phyloP scores from a whole-genome alignment of 2,329 filamentous ascomycete genomes.

The Mycosphaerella arachidis region DNA sequence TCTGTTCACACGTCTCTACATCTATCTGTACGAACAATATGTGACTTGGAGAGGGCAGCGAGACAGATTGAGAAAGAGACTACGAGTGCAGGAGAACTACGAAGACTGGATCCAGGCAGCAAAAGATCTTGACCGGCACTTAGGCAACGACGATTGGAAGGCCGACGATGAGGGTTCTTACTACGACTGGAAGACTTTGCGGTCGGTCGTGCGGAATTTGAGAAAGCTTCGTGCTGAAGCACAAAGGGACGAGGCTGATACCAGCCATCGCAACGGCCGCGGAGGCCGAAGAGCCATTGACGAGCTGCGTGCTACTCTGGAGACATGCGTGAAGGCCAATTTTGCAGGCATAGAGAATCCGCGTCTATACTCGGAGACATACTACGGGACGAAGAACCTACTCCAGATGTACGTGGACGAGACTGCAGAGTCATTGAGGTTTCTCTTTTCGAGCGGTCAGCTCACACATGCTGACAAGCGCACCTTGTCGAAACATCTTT shows the following conservation, averaged over 20 bases:
- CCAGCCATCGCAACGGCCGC: slow-evolving; percentile 31
- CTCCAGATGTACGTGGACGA: slow-evolving; percentile 90
- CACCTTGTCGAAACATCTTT: slow-evolving; percentile 77
- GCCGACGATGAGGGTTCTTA: slow-evolving; percentile 67
- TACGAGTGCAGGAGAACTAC: slow-evolving; percentile 71
- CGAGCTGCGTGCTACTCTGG: slow-evolving; percentile 71
- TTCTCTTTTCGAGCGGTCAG: slow-evolving; percentile 64
- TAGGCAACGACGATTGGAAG: slow-evolving; percentile 79
- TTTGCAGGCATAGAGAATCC: slow-evolving; percentile 94
- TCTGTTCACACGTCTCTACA: slow-evolving; percentile 77
- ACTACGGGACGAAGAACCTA: slow-evolving; percentile 93
- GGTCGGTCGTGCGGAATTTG: slow-evolving; percentile 72
- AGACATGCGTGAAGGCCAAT: slow-evolving; percentile 95
- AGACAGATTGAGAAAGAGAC: slow-evolving; percentile 63
- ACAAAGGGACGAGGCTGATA: slow-evolving; percentile 50
- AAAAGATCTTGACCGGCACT: slow-evolving; percentile 69
- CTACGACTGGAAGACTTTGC: slow-evolving; percentile 84
- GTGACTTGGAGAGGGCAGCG: slow-evolving; percentile 82
- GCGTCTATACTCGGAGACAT: slow-evolving; percentile 92
- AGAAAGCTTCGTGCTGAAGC: slow-evolving; percentile 53
- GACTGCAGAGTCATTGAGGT: slow-evolving; percentile 62
- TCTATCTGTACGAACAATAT: slow-evolving; percentile 86
- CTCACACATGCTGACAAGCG: slow-evolving; percentile 71
- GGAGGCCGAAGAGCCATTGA: slow-evolving; percentile 55
- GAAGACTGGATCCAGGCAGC: slow-evolving; percentile 78